Evolutionary conservation across 495 filamentous ascomycete species (phyloP), one percentile per base, ranked within the genome.

Genomic region (Pyronema omphalodes): DNA sequence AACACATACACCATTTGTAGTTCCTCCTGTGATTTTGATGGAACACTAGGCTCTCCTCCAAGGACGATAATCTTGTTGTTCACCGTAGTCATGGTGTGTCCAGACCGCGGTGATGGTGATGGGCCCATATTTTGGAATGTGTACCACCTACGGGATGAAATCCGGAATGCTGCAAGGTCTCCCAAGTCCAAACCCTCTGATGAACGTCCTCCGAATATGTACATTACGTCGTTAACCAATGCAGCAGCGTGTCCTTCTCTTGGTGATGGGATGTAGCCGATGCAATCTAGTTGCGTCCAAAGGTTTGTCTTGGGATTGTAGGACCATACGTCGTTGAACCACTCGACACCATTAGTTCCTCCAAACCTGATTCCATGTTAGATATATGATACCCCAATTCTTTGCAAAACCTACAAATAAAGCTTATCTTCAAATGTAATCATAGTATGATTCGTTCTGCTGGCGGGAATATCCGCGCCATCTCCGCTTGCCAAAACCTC

Each of bases 71-170:
- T 80, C 48, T 88, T 82, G 60, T 93, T 93, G 5, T 84, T 84
- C 59, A 86, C 86, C 5, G 88, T 80, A 0, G 93, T 96, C 91
- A 96, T 96, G 66, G 87, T 93, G 66, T 99, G 93, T 0, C 93
- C 93, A 15, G 88, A 94, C 44, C 93, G 73, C 15, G 91, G 82
- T 6, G 88, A 94, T 0, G 93, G 93, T 3, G 88, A 88, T 1
- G 86, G 89, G 0, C 93, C 93, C 93, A 99, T 99, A 61, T 99
- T 99, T 63, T 96, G 93, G 70, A 99, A 99, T 9, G 89, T 96
- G 64, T 95, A 99, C 93, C 93, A 99, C 37, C 93, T 81, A 53
- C 83, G 79, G 6, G 85, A 83, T 1, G 81, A 77, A 57, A 99
- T 96, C 18, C 88, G 79, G 69, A 99, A 99, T 1, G 93, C 91